phyloP scores from a whole-genome alignment of 495 filamentous ascomycete species.

The Aspergillus asperescens region DNA sequence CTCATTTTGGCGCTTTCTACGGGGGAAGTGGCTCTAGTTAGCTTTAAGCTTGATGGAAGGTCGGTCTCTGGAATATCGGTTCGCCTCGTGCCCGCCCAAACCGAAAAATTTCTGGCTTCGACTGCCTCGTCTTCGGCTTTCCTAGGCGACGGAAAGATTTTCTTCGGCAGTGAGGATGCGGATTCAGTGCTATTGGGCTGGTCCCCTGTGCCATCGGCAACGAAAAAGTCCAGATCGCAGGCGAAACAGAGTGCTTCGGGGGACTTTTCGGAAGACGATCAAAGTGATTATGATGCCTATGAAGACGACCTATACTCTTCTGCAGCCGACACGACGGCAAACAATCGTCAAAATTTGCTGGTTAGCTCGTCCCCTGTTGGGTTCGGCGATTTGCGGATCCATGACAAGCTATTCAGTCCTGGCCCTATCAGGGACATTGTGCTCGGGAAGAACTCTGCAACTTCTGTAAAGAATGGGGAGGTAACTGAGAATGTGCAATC shows the following conservation, averaged over 20 bases:
- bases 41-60: slow-evolving; percentile 84
- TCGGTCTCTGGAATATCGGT: slow-evolving; percentile 82
- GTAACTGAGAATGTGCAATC: slow-evolving; percentile 37
- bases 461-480: not conserved
- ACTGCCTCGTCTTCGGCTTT: slow-evolving; percentile 63
- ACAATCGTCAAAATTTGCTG: slow-evolving; percentile 16
- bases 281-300: slow-evolving; percentile 60
- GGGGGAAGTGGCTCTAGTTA: slow-evolving; percentile 69
- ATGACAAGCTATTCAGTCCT: slow-evolving; percentile 70
- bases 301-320: slow-evolving; percentile 68
- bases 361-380: slow-evolving; percentile 33
- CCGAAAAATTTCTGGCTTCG: slow-evolving; percentile 54
- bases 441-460: slow-evolving; percentile 46
- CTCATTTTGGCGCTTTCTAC: slow-evolving; percentile 76
- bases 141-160: slow-evolving; percentile 66
- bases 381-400: slow-evolving; percentile 66
- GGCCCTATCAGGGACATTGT: slow-evolving; percentile 71
- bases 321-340: slow-evolving; percentile 28
- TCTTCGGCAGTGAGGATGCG: slow-evolving; percentile 78
- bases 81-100: slow-evolving; percentile 51
- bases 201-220: slow-evolving; percentile 51
- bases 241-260: slow-evolving; percentile 45
- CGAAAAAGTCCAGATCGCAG: slow-evolving; percentile 43
- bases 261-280: slow-evolving; percentile 43
- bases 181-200: slow-evolving; percentile 80